Evolutionary conservation across 2,329 filamentous ascomycete species (phyloP), one percentile per base, ranked within the genome.

Genomic region (Apiospora sp.): DNA sequence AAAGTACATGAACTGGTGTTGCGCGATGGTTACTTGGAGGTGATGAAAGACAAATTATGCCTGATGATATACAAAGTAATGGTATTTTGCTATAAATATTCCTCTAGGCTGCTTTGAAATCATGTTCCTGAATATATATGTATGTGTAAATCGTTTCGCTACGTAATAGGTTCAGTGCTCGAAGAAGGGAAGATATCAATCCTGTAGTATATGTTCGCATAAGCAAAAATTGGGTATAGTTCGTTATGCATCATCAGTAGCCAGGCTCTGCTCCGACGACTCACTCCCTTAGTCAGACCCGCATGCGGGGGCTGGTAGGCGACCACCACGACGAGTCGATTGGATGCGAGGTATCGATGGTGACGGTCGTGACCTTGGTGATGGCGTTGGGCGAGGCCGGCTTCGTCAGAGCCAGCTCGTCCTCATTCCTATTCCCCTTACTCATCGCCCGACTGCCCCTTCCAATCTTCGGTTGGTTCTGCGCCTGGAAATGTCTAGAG

Each of bases 361-460:
- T 71, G 68, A 76, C 70, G 34, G 73, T 51, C 1, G 75, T 75
- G n/a, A 75, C 73, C 71, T 73, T 76, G 51, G 72, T 75, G 48
- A 75, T 76, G 27, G 67, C 71, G 14, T 68, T 49, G 0, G 71
- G 58, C 46, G 67, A 68, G 44, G 49, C 27, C 5, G 14, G 34
- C 19, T n/a, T 5, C 0, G 58, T 27, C 61, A 67, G 30, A 7
- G 70, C 43, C 10, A 73, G 73, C 24, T 61, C 73, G 68, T 75
- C 75, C n/a, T 74, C 71, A 16, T 4, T 14, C 6, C n/a, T n/a
- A 22, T n/a, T 24, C 37, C 70, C 71, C 8, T 61, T 70, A 4
- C 48, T 88, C 72, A 85, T 90, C 64, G 89, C 69, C 13, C 58
- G 71, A 61, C 67, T 67, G 43, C 30, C 69, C 27, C n/a, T 22